Evolutionary conservation across 1,139 yeast species (phyloP), one percentile per base, ranked within the genome.

Genomic region (Saccharomycopsis crataegensis): DNA sequence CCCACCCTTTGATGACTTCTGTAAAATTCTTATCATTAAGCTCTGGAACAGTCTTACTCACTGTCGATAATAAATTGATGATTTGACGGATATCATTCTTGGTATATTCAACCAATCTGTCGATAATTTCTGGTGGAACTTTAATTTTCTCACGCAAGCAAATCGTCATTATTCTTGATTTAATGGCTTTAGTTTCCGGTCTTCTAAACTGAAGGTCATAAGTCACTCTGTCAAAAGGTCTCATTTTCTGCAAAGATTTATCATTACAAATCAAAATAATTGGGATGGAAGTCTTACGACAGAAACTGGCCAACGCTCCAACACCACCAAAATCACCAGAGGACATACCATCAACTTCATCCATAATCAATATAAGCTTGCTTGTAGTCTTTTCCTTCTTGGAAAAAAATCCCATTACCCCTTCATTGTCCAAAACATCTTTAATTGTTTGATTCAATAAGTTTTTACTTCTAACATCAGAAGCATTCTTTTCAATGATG

Each of bases 241-340:
- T 78, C 98, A 94, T 91, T 64, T 94, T 94, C 0, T 97, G 98
- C 58, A 89, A 74, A 9, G 88, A 78, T 60, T 89, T 83, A 65
- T 94, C 99, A 68, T 94, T 94, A 73, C 99, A 93, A 58, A 94
- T 90, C 54, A 93, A 75, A 58, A 94, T 89, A 72, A 94, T 78
- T 12, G 99, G 99, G 65, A 93, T 87, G 51, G 82, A 77, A 0
- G 99, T 90, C 49, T 81, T 83, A 46, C 85, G 77, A 66, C 98
- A 93, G 62, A 89, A 85, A 46, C 85, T 83, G 0, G 97, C 91
- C 70, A 94, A 77, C 56, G 93, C 96, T 32, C 97, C 98, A 22
- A 94, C 96, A 60, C 99, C 99, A 59, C 99, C 99, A 63, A 94
- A 84, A 68, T 94, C 99, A 60, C 99, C 99, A 63, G 95, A 90